Base-by-base conservation (phyloP, 495 filamentous ascomycete species). In the Penicillium desertorum region DNA sequence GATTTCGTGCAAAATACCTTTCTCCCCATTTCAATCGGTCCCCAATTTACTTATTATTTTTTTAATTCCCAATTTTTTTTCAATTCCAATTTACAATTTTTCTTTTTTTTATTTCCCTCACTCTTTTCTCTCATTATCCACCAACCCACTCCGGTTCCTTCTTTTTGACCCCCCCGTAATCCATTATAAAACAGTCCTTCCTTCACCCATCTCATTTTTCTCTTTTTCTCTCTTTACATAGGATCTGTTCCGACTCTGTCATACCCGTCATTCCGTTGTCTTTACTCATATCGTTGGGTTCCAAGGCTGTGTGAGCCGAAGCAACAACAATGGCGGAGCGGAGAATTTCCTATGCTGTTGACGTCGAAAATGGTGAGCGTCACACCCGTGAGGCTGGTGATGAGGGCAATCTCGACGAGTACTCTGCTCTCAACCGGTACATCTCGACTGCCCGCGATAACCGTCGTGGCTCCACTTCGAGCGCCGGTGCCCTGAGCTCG, bases 371-470 rank as follows among this genome's bases (percentile, higher is more conserved):
- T 64, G 76, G 76, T 65, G 75, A 76, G 51, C 71, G 70, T 66
- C 74, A 69, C 30, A 37, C 23, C 65, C 72, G 69, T 59, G 64
- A 65, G 42, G 56, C 62, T 49, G 60, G 58, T 54, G 71, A 73
- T 34, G 72, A 72, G 45, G 64, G 64, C 50, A 63, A 51, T 50
- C 73, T 79, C 60, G 79, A 81, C 56, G 80, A 83, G 60, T 83
- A 83, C 65, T 72, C 73, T 42, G 78, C 78, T 37, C 70, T 88
- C 53, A 80, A 86, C 70, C 78, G 83, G 45, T 88, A 85, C 71
- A 86, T 88, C 67, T 86, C 85, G 54, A 84, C 83, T 59, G 85
- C 85, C 61, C 82, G 78, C 62, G 83, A 85, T 69, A 75, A 77
- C 39, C 79, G 80, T 61, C 78, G 81, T 70, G 81, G 79, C 54